Evolutionary conservation across 306 rosid species (phyloP), one percentile per base, ranked within the genome.

Genomic region (Quercus ilex): DNA sequence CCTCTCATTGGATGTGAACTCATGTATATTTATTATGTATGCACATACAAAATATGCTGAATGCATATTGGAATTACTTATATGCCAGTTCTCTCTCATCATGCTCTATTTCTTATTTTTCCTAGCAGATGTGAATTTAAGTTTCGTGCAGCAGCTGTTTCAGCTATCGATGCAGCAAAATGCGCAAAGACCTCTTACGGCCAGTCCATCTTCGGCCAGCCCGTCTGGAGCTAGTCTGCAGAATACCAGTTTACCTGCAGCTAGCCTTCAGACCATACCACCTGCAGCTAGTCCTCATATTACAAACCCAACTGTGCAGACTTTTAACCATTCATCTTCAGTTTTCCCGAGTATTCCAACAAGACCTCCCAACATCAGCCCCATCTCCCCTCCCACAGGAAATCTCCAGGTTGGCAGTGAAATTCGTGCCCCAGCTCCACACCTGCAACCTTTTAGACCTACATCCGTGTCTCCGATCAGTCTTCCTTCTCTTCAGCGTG

Each of bases 371-470:
- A 83, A 38, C 43, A 74, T 85, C 14, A 76, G 84, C 78, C 80
- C 91, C 64, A 38, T 84, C 60, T 62, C 89, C 62, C 79, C 85
- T 43, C 51, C 87, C 19, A 55, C 72, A 2, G 85, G 77, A 77
- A 88, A 69, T 72, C 82, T 75, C 77, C 97, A 81, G 80, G 70
- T 84, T 55, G 78, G 84, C 25, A 69, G 86, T 49, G 82, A 77
- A 72, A 74, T 90, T 28, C 97, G 92, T 18, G 79, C 88, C 59
- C 95, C 93, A 6, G 92, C 95, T 53, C 98, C 97, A 8, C 98
- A 93, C 85, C 87, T 89, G 64, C 91, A 81, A 73, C 84, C 90
- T 69, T 91, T 63, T 81, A 81, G 92, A 73, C 84, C 93, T 43
- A 78, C 97, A 57, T 52, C 80, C 31, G 71, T 71, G 63, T 71